These are phyloP conservation scores for Epicoccum nigrum DNA, from an alignment of 2,329 filamentous ascomycete species.

Conservation along the genomic window DNA sequence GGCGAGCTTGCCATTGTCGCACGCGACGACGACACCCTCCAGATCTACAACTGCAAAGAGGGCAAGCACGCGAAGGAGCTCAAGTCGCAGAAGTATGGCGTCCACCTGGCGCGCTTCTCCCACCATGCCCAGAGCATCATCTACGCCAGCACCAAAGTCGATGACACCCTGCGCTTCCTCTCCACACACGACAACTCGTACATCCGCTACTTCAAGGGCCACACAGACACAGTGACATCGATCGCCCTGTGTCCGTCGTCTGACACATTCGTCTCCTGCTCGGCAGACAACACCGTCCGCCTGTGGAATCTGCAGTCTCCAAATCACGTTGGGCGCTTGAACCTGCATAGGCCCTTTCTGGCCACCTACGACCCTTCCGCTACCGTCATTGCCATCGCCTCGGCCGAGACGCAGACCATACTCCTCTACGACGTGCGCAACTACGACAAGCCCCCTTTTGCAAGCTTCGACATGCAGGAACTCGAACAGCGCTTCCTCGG, in stretches of 20 bases:
- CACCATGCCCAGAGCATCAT: slow-evolving; percentile 90
- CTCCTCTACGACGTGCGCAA: slow-evolving; percentile 93
- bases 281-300: slow-evolving; percentile 86
- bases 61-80: slow-evolving; percentile 88
- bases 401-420: slow-evolving; percentile 76
- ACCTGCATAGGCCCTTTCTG: slow-evolving; percentile 80
- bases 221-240: slow-evolving; percentile 82
- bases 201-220: slow-evolving; percentile 93
- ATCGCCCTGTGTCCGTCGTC: slow-evolving; percentile 82
- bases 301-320: slow-evolving; percentile 88
- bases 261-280: slow-evolving; percentile 92
- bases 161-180: slow-evolving; percentile 85
- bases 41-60: slow-evolving; percentile 92
- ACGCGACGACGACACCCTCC: slow-evolving; percentile 91
- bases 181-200: slow-evolving; percentile 96
- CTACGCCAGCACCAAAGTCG: slow-evolving; percentile 94
- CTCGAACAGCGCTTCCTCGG: slow-evolving; percentile 58
- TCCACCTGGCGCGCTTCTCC: slow-evolving; percentile 91
- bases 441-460: slow-evolving; percentile 89
- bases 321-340: slow-evolving; percentile 78
- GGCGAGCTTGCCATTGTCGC: slow-evolving; percentile 91
- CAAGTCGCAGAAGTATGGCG: slow-evolving; percentile 95
- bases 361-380: slow-evolving; percentile 92
- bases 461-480: slow-evolving; percentile 78
- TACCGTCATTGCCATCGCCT: slow-evolving; percentile 87